Base-by-base conservation (phyloP, 2,329 filamentous ascomycete species). In the Fusarium chuoi region DNA sequence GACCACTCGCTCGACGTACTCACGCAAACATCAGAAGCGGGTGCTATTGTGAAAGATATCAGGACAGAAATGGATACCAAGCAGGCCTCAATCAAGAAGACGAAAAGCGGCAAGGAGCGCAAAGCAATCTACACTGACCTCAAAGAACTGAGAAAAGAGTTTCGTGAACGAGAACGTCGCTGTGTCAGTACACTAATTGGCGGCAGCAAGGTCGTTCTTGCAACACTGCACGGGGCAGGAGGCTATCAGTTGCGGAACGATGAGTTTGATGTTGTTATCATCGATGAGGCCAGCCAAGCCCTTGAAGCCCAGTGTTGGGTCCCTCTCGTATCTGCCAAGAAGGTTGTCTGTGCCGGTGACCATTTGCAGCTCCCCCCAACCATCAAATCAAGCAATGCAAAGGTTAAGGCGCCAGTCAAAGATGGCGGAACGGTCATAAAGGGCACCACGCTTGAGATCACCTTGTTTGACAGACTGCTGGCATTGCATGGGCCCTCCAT, bases 271-370 rank as follows among this genome's bases (percentile, higher is more conserved):
- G 93, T 98, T 9, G 94, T 99, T 35, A 91, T 99, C 69, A 94
- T 99, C 64, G 96, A 99, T 79, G 96, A 99, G 84, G 96, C 95
- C 9, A 97, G 94, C 80, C 96, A 99, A 81, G 96, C 96, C 5
- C 87, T 98, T 15, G 96, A 99, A 83, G 95, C 96, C 2, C 96
- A 98, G 82, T 98, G 95, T 84, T 99, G 96, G 96, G 95, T 98
- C 58, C 92, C 96, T 17, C 84, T 99, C 52, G 84, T 98, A 24
- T 88, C 90, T 45, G 94, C 94, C 0, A 90, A 87, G 75, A 98
- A 98, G 84, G 91, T 94, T 14, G 92, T 99, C 14, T 91, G 97
- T 71, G 96, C 96, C 2, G 96, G 96, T 54, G 96, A 99, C 80
- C 96, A 98, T 82, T 85, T 98, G 60, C 96, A 99, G 83, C 85